Evolutionary conservation across 2,329 filamentous ascomycete genomes (phyloP).

Genomic region (Fusarium mundagurra): DNA sequence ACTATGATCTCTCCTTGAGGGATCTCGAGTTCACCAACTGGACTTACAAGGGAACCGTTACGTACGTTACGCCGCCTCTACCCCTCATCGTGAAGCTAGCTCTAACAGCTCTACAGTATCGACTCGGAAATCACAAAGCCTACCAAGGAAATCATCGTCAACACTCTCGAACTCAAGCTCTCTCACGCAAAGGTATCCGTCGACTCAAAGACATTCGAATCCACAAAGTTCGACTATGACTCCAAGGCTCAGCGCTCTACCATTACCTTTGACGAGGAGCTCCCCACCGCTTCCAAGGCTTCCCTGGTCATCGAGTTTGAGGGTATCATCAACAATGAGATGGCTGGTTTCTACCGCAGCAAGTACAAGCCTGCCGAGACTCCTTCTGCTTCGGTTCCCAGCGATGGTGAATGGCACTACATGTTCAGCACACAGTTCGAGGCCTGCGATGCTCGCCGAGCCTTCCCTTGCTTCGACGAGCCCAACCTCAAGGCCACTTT

Average conservation of each 20-base stretch:
- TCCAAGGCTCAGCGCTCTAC: slow-evolving; percentile 84
- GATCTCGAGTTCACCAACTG: slow-evolving; percentile 79
- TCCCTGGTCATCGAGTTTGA: slow-evolving; percentile 77
- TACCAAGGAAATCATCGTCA: slow-evolving; percentile 82
- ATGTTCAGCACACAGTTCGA: slow-evolving; percentile 99
- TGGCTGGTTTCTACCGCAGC: slow-evolving; percentile 93
- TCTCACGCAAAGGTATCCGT: slow-evolving; percentile 69
- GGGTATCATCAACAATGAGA: slow-evolving; percentile 86
- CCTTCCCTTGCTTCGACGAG: slow-evolving; percentile 98
- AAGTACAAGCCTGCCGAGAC: slow-evolving; percentile 87
- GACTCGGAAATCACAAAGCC: slow-evolving; percentile 75
- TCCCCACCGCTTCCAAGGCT: slow-evolving; percentile 74
- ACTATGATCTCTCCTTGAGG: slow-evolving; percentile 85
- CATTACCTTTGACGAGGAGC: slow-evolving; percentile 77
- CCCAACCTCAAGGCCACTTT: slow-evolving; percentile 97
- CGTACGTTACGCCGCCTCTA: slow-evolving; percentile 50
- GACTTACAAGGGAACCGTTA: slow-evolving; percentile 85
- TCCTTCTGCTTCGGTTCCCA: slow-evolving; percentile 80
- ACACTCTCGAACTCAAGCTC: slow-evolving; percentile 85
- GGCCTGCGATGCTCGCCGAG: slow-evolving; percentile 91
- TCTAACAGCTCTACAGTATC: slow-evolving; percentile 63
- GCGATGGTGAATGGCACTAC: slow-evolving; percentile 72
- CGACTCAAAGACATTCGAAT: slow-evolving; percentile 65
- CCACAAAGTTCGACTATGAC: slow-evolving; percentile 80
- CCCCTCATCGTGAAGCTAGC: slow-evolving; percentile 12